A percentile compares a stretch with the other conserved stretches of the same genome.
phyloP scores from a whole-genome alignment of 805 yeast genomes.

The Candida ipomoeae region DNA sequence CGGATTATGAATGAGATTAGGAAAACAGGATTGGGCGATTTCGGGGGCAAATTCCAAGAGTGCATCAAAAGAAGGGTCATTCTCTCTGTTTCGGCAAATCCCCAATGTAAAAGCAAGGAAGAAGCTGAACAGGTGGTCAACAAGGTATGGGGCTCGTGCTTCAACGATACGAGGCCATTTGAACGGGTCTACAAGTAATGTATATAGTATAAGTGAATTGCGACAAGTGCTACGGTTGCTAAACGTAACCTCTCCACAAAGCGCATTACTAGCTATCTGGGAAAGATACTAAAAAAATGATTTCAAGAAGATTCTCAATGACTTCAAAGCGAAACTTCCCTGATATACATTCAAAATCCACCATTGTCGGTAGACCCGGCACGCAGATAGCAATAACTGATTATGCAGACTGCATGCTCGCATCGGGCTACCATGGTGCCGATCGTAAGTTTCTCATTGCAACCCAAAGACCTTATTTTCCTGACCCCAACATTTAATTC shows the following conservation, averaged over 20 bases:
- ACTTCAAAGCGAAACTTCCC: background rate
- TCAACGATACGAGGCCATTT: constrained; percentile 92
- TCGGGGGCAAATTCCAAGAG: constrained; percentile 80
- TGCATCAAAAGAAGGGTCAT: constrained; percentile 89
- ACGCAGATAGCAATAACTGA: background rate
- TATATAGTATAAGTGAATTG: background rate
- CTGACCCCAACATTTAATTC: background rate
- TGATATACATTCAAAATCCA: too few relatives aligned
- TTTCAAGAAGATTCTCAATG: too few relatives aligned
- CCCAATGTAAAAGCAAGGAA: constrained; percentile 65
- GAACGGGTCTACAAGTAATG: constrained; percentile 76
- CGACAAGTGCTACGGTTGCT: background rate
- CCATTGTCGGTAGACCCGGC: background rate
- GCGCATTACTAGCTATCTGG: too few relatives aligned
- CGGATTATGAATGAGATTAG: constrained; percentile 80
- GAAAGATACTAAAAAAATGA: too few relatives aligned
- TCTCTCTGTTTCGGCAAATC: constrained; percentile 81
- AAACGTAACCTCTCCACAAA: too few relatives aligned
- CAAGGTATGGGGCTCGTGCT: constrained; percentile 90
- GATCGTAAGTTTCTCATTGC: background rate
- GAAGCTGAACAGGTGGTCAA: constrained; percentile 78
- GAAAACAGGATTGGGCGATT: constrained; percentile 46
- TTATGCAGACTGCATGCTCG: constrained; percentile 1
- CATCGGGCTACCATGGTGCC: background rate
- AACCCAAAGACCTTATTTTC: background rate